Evolutionary conservation across 306 rosid genomes (phyloP).

Genomic region (Corylus americana): DNA sequence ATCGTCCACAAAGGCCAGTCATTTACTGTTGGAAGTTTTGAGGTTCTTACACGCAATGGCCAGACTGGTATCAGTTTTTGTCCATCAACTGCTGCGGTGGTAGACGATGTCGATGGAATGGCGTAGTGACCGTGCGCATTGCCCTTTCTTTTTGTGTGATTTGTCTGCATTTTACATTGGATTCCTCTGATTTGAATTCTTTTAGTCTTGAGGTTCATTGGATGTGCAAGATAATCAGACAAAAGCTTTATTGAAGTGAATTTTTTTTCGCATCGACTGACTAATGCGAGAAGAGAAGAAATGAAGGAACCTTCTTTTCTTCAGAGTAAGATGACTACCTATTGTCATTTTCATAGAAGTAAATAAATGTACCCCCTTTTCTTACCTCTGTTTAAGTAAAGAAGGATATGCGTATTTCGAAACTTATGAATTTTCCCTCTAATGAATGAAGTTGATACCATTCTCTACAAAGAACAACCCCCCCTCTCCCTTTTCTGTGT

Average conservation of each 20-base stretch:
- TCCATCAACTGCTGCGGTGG: constrained; percentile 1
- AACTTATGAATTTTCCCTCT: neutral
- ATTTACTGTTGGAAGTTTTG: constrained; percentile 57
- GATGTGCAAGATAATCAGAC: constrained; percentile 8
- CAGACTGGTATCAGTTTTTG: constrained; percentile 42
- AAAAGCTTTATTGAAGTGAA: neutral
- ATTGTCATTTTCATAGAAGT: no score
- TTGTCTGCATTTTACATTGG: constrained; percentile 10
- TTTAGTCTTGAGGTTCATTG: constrained; percentile 4
- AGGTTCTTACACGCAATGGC: constrained; percentile 44
- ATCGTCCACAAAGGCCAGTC: constrained; percentile 41
- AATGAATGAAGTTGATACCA: neutral
- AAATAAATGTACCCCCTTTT: no score
- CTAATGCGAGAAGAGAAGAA: constrained; percentile 1
- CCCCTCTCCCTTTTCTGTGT: neutral
- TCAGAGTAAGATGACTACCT: neutral
- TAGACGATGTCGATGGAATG: constrained; percentile 2
- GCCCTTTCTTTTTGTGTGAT: neutral
- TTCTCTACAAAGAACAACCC: neutral
- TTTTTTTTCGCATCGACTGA: constrained; percentile 9
- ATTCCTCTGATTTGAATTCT: constrained; percentile 11
- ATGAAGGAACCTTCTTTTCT: neutral
- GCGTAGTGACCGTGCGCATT: neutral
- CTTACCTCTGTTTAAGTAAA: no score
- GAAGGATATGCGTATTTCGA: neutral